Evolutionary conservation across 129 eudicot genomes (phyloP), one percentile per base, ranked within the genome.

Genomic region (Centella asiatica): DNA sequence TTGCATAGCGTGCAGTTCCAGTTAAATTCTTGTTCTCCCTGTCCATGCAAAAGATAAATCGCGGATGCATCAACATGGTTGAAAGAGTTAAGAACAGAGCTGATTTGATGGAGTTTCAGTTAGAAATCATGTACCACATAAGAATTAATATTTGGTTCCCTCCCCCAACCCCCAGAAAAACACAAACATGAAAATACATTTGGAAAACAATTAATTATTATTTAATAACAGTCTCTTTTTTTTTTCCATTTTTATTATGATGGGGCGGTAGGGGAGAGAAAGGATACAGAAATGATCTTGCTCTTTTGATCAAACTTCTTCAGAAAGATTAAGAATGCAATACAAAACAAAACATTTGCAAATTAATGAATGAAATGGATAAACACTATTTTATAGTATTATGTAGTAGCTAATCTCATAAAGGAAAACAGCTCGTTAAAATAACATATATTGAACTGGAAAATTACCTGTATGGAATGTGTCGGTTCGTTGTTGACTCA

Each of bases 1-100:
- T 92, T 29, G 99, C 99, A 74, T 92, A 92, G 40, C 99, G 99
- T 64, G 99, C 99, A 18, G 96, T 92, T 40, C 96, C 99, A 3
- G 96, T 87, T 72, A 92, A 71, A 75, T 92, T 92, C 69, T 92
- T 87, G 78, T 92, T 84, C 83, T 92, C 99, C 77, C 99, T 92
- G 72, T 44, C 44, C 28, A 53, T 49, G 6, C 1, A 61, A 23
- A 65, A 34, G 0, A 64, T 29, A 13, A 32, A 34, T 8, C 7
- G 12, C 17, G 19, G 34, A 31, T 64, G 26, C 12, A n/a, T 18
- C n/a, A 61, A 25, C 22, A n/a, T 6, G 23, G 9, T 25, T 6
- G 45, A 27, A 20, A 15, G 5, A 5, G 24, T 15, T 54, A 54
- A 17, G 25, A 63, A 27, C 10, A 3, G 56, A 18, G 1, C 2